Base-by-base conservation (phyloP, 495 filamentous ascomycete genomes). In the Lepraria neglecta region DNA sequence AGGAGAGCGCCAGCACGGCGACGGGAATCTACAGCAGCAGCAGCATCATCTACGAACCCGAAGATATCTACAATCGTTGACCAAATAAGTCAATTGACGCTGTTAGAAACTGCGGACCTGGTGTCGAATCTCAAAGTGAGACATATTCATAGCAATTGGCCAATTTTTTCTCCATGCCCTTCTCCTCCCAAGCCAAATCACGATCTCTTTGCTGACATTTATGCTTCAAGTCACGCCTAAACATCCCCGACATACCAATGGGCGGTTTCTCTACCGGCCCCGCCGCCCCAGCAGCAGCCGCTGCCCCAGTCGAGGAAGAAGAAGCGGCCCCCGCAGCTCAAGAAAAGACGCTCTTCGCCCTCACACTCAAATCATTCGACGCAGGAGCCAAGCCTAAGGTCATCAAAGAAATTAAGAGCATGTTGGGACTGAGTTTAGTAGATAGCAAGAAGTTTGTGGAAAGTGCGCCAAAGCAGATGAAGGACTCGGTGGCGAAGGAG, bases 401-500 rank as follows among this genome's bases (percentile, higher is more conserved):
- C 61, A 99, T 99, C 79, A 99, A 99, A 83, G 94, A 99, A 81
- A 86, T 99, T 76, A 99, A 99, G 84, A 83, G 81, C 68, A 82
- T 99, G 82, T 80, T 99, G 56, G 94, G 95, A 5, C 75, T 99
- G 74, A 95, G 89, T 71, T 81, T 99, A 76, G 94, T 99, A 67
- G 94, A 99, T 76, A 96, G 91, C 77, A 99, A 99, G 87, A 99
- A 99, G 82, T 99, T 99, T 75, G 94, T 97, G 66, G 94, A 99
- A 82, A 88, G 87, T 68, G 90, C 87, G 71, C 94, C 94, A 65
- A 99, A 99, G 89, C 77, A 89, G 69, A 86, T 99, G 90, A 97
- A 96, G 85, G 94, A 99, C 75, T 88, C 85, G 14, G 90, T 99
- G 70, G 88, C 92, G 40, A 99, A 97, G 82, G 94, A 99, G 71